Conservation (phyloP, 768 basidiomycete genomes). For the Nevesoporus exiguus region DNA sequence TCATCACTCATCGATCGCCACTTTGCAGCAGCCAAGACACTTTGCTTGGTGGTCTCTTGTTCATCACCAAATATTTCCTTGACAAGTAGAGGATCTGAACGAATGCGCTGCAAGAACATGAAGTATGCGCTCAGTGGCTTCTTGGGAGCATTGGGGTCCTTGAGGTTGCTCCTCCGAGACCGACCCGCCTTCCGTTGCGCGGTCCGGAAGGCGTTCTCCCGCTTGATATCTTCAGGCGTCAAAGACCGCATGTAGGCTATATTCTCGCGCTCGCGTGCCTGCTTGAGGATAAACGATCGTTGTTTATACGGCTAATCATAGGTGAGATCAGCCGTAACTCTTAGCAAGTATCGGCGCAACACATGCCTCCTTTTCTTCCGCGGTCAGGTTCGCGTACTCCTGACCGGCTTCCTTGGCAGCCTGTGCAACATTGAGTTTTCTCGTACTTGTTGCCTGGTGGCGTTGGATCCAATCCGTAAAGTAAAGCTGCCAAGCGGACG, state of each 20-base stretch:
- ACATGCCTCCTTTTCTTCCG: constrained; percentile 80
- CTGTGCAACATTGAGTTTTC: constrained; percentile 93
- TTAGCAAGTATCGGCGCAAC: constrained; percentile 27
- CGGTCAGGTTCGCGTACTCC: constrained; percentile 76
- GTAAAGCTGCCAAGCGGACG: constrained; percentile 94
- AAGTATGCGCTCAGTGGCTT: constrained; percentile 94
- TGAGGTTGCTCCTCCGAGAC: constrained; percentile 90
- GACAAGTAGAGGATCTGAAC: constrained; percentile 73
- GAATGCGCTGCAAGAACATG: constrained; percentile 89
- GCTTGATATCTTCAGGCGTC: constrained; percentile 92
- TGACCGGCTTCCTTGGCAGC: constrained; percentile 92
- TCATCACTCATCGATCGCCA: constrained; percentile 94
- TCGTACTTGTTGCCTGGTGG: constrained; percentile 71
- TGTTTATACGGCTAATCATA: constrained; percentile 72
- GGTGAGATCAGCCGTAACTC: constrained; percentile 20
- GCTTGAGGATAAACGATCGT: constrained; percentile 82
- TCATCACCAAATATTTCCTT: constrained; percentile 83
- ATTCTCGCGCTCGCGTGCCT: constrained; percentile 77
- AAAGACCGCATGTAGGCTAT: constrained; percentile 82
- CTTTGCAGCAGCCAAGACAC: constrained; percentile 86
- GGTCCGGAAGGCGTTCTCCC: constrained; percentile 87
- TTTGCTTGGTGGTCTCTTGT: constrained; percentile 92
- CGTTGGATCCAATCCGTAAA: constrained; percentile 94
- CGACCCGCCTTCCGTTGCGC: constrained; percentile 93
- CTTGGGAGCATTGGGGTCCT: constrained; percentile 96